These are phyloP conservation scores for Ashbya aceris DNA, from an alignment of 1,139 yeast species.

Conservation along the genomic window DNA sequence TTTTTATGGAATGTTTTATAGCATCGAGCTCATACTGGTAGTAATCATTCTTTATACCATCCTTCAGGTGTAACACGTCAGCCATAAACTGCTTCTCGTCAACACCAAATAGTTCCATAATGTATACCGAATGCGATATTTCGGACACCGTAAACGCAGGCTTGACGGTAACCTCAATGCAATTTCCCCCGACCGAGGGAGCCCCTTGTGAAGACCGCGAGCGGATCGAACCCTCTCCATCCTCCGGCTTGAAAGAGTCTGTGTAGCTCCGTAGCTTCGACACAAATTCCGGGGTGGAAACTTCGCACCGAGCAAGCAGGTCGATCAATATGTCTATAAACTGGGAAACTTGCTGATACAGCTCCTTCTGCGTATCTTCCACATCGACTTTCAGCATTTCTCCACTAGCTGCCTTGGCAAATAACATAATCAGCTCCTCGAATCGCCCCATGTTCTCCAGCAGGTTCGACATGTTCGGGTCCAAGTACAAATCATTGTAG, in stretches of 20 bases:
- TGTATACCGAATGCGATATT: constrained; percentile 37
- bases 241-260: constrained; percentile 31
- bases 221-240: neutral
- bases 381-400: constrained; percentile 47
- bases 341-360: constrained; percentile 46
- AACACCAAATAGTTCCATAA: constrained; percentile 36
- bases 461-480: constrained; percentile 34
- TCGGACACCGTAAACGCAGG: constrained; percentile 46
- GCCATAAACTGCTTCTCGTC: constrained; percentile 40
- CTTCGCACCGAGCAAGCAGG: constrained; percentile 39
- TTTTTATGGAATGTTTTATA: constrained; percentile 32
- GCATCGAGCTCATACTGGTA: constrained; percentile 25
- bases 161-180: constrained; percentile 11
- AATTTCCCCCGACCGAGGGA: neutral
- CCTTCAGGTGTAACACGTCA: constrained; percentile 36
- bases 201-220: neutral
- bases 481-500: constrained; percentile 48
- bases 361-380: constrained; percentile 37
- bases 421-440: constrained; percentile 58
- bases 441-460: constrained; percentile 37
- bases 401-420: constrained; percentile 55
- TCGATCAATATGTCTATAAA: constrained; percentile 49
- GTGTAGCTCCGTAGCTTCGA: constrained; percentile 38
- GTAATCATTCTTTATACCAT: constrained; percentile 36
- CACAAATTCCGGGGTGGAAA: constrained; percentile 31